A percentile compares a stretch with the other conserved stretches of the same genome.
These are phyloP conservation scores for Begonia peltatifolia DNA, from an alignment of 306 rosid genomes.

Conservation along the genomic window DNA sequence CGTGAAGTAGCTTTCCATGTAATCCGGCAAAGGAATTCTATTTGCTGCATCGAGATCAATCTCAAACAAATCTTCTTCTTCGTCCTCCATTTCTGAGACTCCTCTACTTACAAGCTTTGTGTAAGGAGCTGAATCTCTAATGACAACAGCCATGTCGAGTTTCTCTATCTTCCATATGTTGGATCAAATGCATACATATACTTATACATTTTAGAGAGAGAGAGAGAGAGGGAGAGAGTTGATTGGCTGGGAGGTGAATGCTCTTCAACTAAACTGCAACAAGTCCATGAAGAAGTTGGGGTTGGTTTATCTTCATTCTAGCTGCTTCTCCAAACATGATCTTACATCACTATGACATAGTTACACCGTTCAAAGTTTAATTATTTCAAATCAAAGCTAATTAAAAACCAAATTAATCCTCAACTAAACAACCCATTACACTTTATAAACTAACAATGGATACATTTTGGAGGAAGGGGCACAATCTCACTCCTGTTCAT, in stretches of 20 bases:
- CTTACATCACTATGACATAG: neutral
- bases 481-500: too few species aligned
- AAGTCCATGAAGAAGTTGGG: constrained; percentile 21
- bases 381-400: too few species aligned
- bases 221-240: constrained; percentile 5
- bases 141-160: neutral
- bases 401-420: too few species aligned
- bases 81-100: neutral
- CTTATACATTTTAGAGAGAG: neutral
- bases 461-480: too few species aligned
- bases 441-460: too few species aligned
- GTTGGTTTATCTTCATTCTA: neutral
- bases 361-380: too few species aligned
- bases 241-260: constrained; percentile 23
- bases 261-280: constrained; percentile 2
- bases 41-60: neutral
- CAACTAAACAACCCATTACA: too few species aligned
- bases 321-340: constrained; percentile 1
- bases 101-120: too few species aligned
- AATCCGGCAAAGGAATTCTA: constrained; percentile 5
- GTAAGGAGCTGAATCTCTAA: neutral
- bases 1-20: constrained; percentile 22
- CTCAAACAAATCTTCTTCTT: constrained; percentile 1
- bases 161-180: neutral
- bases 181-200: neutral